Evolutionary conservation across 2,329 filamentous ascomycete genomes (phyloP), one percentile per base, ranked within the genome.

Genomic region (Microsporum audouinii): DNA sequence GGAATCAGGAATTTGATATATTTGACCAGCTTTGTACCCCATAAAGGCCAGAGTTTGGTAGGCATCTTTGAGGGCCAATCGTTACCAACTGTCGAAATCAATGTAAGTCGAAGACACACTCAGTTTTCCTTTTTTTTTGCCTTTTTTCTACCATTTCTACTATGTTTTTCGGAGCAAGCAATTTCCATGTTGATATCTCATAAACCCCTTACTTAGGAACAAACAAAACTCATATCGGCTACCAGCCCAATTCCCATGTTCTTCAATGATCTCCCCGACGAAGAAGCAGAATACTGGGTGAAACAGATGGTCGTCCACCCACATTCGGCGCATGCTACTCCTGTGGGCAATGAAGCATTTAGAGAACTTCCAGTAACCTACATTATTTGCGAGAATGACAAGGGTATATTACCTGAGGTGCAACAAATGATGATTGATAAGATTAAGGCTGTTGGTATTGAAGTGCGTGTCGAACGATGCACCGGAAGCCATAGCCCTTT

Each of bases 1-100:
- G 73, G 73, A 3, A 64, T 73, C 7, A 62, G 70, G 10, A 61
- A 61, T 8, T 57, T 74, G 27, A 64, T 72, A 4, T 73, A 68
- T 63, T 14, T 68, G 1, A 60, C 65, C 2, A 63, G 62, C 1
- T 67, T 69, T 43, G 61, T 64, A 10, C 62, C 59, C 1, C 59
- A 45, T 8, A 56, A 45, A 29, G 59, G 59, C 10, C 59, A 60
- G 27, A 60, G 59, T 36, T 45, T 60, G 47, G 34, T 51, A 33
- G 59, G 59, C 34, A 57, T 60, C 27, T 60, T 60, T 27, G 51
- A 51, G 7, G 59, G 59, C 6, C 34, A 39, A 38, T 39, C 53
- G 2, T 29, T 51, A 23, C 59, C 59, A 31, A 51, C 47, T 57
- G 51, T 60, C 39, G n/a, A 57, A 12, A 51, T 60, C 7, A 47